Percentiles rank a stretch among this genome's conserved stretches.
Conservation (phyloP, 2,329 filamentous ascomycete species). For the Sporothrix mexicana region DNA sequence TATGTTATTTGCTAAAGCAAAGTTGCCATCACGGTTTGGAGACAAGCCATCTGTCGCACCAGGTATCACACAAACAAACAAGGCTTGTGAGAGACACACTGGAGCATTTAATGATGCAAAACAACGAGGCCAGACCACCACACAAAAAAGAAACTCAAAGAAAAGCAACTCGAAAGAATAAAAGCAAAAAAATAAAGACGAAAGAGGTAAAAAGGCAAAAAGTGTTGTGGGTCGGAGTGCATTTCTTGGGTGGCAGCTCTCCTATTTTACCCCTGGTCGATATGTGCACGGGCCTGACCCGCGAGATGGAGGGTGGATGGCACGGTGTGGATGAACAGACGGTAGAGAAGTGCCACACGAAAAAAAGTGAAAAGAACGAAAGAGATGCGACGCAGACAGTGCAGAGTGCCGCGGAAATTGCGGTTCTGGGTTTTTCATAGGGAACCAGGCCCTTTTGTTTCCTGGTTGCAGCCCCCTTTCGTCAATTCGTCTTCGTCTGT, state of each 20-base stretch:
- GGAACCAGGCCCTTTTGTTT: not conserved
- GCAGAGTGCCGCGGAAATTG: slow-evolving; percentile 28
- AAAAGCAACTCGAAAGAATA: not conserved
- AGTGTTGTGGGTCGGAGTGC: not conserved
- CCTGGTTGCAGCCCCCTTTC: not conserved
- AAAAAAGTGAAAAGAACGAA: not conserved
- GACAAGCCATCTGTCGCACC: not conserved
- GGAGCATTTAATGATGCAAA: no score
- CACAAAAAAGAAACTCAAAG: not conserved
- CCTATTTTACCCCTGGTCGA: slow-evolving; percentile 28
- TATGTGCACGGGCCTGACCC: slow-evolving; percentile 26
- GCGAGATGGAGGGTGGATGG: slow-evolving; percentile 26
- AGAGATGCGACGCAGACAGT: not conserved
- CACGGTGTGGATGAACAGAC: slow-evolving; percentile 3
- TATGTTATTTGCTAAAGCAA: not conserved
- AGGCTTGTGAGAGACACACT: not conserved
- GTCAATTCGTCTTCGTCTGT: not conserved
- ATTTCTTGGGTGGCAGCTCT: slow-evolving; percentile 16
- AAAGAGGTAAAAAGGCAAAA: not conserved
- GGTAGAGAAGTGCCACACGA: not conserved
- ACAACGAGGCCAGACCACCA: not conserved
- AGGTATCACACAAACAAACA: not conserved
- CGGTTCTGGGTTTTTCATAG: slow-evolving; percentile 5
- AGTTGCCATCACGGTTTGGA: slow-evolving; percentile 6
- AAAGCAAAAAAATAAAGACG: not conserved